These are phyloP conservation scores for Coelastrella sp. DNA, from an alignment of 139 green algal species.

Conservation along the genomic window DNA sequence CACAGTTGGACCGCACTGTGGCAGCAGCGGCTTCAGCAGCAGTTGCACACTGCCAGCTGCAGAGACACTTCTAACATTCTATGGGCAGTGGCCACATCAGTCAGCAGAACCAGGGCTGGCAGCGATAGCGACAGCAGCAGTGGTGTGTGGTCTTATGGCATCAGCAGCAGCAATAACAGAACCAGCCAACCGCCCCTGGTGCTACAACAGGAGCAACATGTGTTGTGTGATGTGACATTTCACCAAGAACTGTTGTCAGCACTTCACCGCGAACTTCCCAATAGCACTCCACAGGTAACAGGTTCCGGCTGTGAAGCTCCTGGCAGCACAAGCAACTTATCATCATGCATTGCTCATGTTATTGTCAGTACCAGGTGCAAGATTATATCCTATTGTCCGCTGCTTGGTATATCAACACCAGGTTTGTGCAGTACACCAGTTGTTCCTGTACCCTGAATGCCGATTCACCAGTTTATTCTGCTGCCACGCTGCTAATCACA, in stretches of 20 bases:
- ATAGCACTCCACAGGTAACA: conserved; percentile 33
- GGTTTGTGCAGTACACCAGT: too few species aligned
- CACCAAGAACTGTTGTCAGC: conserved; percentile 34
- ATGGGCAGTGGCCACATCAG: conserved; percentile 14
- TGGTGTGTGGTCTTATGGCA: too few species aligned
- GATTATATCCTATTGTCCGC: too few species aligned
- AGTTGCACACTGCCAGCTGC: conserved; percentile 2
- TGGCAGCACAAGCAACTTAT: too few species aligned
- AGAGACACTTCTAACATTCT: conserved; percentile 22
- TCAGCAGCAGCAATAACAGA: neutral
- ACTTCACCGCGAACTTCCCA: conserved; percentile 18
- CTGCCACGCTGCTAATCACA: too few species aligned
- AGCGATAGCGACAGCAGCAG: conserved; percentile 6
- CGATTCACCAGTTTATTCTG: too few species aligned
- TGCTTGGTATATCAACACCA: too few species aligned
- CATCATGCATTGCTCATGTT: too few species aligned
- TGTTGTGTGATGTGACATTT: neutral
- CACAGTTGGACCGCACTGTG: neutral
- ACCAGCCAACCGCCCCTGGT: conserved; percentile 19
- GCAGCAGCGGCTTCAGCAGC: conserved; percentile 11
- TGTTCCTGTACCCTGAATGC: too few species aligned
- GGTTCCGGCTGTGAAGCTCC: too few species aligned
- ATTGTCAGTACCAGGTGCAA: too few species aligned
- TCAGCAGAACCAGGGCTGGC: neutral
- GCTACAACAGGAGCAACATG: neutral